Evolutionary conservation across 2,329 filamentous ascomycete genomes (phyloP).

Genomic region (Alternaria metachromatica): DNA sequence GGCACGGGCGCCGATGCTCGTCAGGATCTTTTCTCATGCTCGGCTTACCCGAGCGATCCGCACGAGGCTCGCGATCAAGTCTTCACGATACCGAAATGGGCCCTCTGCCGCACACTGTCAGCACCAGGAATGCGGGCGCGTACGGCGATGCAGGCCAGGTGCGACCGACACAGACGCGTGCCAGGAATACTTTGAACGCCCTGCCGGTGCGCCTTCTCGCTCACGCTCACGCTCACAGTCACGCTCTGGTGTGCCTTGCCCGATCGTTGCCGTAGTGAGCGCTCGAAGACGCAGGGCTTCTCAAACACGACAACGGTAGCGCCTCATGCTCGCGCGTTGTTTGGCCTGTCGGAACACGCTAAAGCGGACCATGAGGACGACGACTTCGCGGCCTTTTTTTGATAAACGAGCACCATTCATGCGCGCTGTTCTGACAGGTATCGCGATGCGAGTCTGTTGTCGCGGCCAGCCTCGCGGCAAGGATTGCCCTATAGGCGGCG

Average conservation of each 20-base stretch:
- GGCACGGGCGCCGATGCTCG: slow-evolving; percentile 37
- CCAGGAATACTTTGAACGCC: slow-evolving; percentile 8
- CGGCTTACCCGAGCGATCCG: slow-evolving; percentile 43
- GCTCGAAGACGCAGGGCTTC: slow-evolving; percentile 7
- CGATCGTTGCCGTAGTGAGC: slow-evolving; percentile 14
- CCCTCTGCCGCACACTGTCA: slow-evolving; percentile 9
- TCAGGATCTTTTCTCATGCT: slow-evolving; percentile 34
- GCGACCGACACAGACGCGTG: not conserved
- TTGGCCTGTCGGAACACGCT: slow-evolving; percentile 9
- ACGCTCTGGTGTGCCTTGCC: slow-evolving; percentile 7
- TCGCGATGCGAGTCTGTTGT: slow-evolving; percentile 13
- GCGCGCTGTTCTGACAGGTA: slow-evolving; percentile 35
- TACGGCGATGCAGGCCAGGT: slow-evolving; percentile 11
- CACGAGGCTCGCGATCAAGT: slow-evolving; percentile 35
- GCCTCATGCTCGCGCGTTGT: slow-evolving; percentile 10
- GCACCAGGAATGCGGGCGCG: slow-evolving; percentile 15
- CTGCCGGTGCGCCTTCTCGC: slow-evolving; percentile 3
- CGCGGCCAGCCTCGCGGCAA: slow-evolving; percentile 28
- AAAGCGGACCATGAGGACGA: slow-evolving; percentile 2
- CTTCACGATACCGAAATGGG: slow-evolving; percentile 34
- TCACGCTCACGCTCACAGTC: not conserved
- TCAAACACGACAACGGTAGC: slow-evolving; percentile 13
- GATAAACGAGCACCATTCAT: slow-evolving; percentile 37
- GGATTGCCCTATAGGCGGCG: slow-evolving; percentile 26
- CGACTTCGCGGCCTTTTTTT: slow-evolving; percentile 25